Evolutionary conservation across 331 rosid genomes (phyloP).

Genomic region (Arachis monticola): DNA sequence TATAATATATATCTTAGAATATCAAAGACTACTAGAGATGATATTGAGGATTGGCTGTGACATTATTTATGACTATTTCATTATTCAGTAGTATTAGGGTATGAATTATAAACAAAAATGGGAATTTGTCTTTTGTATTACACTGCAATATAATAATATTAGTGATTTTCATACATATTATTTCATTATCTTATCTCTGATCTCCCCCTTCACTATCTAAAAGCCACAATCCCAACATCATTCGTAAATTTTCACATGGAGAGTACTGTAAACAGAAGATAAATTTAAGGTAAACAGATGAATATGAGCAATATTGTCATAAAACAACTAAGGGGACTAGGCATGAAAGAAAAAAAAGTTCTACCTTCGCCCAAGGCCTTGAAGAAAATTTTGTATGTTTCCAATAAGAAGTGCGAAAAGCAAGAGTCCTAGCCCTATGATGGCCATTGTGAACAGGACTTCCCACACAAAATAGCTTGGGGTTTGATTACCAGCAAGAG

Average conservation of each 20-base stretch:
- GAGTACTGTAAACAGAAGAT: slow-evolving; percentile 5
- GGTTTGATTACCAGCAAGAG: slow-evolving; percentile 76
- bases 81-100: too few species aligned
- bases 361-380: slow-evolving; percentile 80
- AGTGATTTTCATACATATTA: not conserved
- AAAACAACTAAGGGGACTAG: slow-evolving; percentile 15
- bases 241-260: not conserved
- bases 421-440: slow-evolving; percentile 73
- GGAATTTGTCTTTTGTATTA: too few species aligned
- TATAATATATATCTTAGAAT: not conserved
- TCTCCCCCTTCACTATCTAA: too few species aligned
- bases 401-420: slow-evolving; percentile 83
- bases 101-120: not conserved
- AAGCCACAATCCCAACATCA: not conserved
- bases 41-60: too few species aligned
- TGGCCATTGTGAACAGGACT: slow-evolving; percentile 77
- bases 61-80: too few species aligned
- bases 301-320: slow-evolving; percentile 29
- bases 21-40: not conserved
- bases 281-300: slow-evolving; percentile 7
- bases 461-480: slow-evolving; percentile 81
- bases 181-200: too few species aligned
- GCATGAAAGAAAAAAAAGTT: slow-evolving; percentile 5
- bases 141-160: not conserved
- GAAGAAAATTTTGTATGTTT: slow-evolving; percentile 87